These are phyloP conservation scores for Mycotypha africana DNA, from an alignment of 371 early-diverging fungal species.

Conservation along the genomic window DNA sequence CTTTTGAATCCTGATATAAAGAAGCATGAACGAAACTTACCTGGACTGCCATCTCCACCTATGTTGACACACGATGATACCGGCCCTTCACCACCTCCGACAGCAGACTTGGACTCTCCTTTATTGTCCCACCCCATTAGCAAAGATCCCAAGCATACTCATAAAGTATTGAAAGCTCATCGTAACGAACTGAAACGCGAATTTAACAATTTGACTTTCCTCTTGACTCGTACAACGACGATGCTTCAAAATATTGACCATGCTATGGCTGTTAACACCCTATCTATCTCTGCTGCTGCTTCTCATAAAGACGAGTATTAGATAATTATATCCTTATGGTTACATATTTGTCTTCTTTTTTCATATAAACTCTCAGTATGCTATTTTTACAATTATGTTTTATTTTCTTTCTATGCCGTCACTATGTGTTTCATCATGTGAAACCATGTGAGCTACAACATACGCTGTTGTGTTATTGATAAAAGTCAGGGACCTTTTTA, in stretches of 20 bases:
- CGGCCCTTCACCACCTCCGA: constrained; percentile 5
- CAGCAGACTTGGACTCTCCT: constrained; percentile 13
- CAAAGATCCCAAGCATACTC: constrained; percentile 28
- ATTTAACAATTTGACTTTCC: constrained; percentile 49
- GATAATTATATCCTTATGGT: too few species aligned
- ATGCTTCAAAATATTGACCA: constrained; percentile 59
- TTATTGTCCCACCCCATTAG: constrained; percentile 24
- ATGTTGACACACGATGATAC: constrained; percentile 26
- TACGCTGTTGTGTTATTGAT: too few species aligned
- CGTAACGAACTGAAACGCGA: constrained; percentile 60
- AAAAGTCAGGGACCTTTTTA: too few species aligned
- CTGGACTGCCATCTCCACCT: constrained; percentile 36
- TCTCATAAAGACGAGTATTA: too few species aligned
- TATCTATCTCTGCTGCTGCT: too few species aligned
- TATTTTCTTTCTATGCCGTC: too few species aligned
- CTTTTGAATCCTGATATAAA: constrained; percentile 28
- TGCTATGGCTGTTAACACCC: constrained; percentile 34
- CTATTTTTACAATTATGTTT: too few species aligned
- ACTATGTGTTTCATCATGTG: too few species aligned
- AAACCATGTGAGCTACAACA: constrained; percentile 13
- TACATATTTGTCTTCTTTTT: too few species aligned
- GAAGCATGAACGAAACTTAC: constrained; percentile 16
- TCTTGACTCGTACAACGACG: constrained; percentile 55
- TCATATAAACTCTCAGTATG: too few species aligned
- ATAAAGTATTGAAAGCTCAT: constrained; percentile 46